Conservation (phyloP, 177 flowering plant genomes). For the Vitis hybrid region DNA sequence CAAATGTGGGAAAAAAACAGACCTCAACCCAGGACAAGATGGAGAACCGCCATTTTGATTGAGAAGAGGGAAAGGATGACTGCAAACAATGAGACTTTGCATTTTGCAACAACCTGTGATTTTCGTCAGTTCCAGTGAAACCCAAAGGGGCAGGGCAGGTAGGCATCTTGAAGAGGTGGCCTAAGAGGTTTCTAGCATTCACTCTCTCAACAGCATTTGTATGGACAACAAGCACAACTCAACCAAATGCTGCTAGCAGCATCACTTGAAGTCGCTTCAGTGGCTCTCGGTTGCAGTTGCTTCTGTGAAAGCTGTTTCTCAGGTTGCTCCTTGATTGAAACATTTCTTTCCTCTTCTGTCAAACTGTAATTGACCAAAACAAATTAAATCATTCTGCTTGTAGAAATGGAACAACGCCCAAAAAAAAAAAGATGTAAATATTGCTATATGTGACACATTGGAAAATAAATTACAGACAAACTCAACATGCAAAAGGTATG, state of each 20-base stretch:
- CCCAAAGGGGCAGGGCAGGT: too few species aligned
- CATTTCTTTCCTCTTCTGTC: slow-evolving; percentile 4
- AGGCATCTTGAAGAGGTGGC: too few species aligned
- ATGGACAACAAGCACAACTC: slow-evolving; percentile 3
- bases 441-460: slow-evolving; percentile 1
- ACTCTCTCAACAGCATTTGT: slow-evolving; percentile 8
- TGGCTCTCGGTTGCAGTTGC: neutral
- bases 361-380: slow-evolving; percentile 15
- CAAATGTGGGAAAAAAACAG: neutral
- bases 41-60: too few species aligned
- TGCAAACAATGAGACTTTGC: too few species aligned
- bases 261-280: neutral
- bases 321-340: neutral
- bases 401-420: slow-evolving; percentile 4
- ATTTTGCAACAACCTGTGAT: too few species aligned
- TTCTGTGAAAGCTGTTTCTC: neutral
- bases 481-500: too few species aligned
- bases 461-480: neutral
- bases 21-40: too few species aligned
- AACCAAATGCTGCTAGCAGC: slow-evolving; percentile 1
- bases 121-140: too few species aligned
- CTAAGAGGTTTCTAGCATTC: neutral
- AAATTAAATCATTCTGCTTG: neutral
- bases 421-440: too few species aligned
- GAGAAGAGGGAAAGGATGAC: too few species aligned